Percentiles rank a stretch among this genome's conserved stretches.
Evolutionary conservation across 2,329 filamentous ascomycete species (phyloP).

Genomic region (Grosmannia clavigera): DNA sequence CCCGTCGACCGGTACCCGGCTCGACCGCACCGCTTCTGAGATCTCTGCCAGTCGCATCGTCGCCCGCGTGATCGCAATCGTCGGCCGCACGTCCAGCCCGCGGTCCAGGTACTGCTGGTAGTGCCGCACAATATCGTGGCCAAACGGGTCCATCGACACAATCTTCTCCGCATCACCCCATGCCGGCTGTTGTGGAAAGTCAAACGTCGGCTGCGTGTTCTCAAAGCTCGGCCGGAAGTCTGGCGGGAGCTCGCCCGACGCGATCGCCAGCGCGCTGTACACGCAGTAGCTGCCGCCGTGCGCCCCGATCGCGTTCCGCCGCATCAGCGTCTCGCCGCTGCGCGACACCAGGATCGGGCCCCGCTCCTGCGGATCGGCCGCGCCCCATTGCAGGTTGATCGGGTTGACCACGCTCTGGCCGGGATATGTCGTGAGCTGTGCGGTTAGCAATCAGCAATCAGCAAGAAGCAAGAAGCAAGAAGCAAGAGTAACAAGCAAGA

Average conservation of each 20-base stretch:
- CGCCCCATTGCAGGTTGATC: slow-evolving; percentile 3
- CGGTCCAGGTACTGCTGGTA: slow-evolving; percentile 1
- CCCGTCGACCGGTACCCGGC: slow-evolving; percentile 1
- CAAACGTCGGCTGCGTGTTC: slow-evolving; percentile 6
- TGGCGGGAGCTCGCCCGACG: slow-evolving; percentile 3
- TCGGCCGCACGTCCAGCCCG: slow-evolving; percentile 4
- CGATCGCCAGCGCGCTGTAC: slow-evolving; percentile 5
- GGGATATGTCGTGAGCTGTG: slow-evolving; percentile 5
- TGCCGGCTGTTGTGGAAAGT: slow-evolving; percentile 3
- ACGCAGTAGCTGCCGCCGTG: slow-evolving; percentile 6
- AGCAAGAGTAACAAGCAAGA: not conserved
- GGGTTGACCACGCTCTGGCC: slow-evolving; percentile 6
- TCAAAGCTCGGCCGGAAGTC: slow-evolving; percentile 6
- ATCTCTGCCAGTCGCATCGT: slow-evolving; percentile 5
- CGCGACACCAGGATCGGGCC: slow-evolving; percentile 2
- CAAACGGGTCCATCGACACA: slow-evolving; percentile 5
- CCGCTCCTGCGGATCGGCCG: slow-evolving; percentile 2
- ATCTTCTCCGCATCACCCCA: slow-evolving; percentile 3
- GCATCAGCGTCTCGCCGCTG: slow-evolving; percentile 5
- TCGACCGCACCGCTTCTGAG: slow-evolving; percentile 1
- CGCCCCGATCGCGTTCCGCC: slow-evolving; percentile 4
- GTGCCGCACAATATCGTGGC: slow-evolving; percentile 4
- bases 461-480: not conserved
- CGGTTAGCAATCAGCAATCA: not conserved
- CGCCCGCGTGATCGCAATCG: slow-evolving; percentile 4